Base-by-base conservation (phyloP, 495 filamentous ascomycete genomes). In the Aspergillus homomorphus region DNA sequence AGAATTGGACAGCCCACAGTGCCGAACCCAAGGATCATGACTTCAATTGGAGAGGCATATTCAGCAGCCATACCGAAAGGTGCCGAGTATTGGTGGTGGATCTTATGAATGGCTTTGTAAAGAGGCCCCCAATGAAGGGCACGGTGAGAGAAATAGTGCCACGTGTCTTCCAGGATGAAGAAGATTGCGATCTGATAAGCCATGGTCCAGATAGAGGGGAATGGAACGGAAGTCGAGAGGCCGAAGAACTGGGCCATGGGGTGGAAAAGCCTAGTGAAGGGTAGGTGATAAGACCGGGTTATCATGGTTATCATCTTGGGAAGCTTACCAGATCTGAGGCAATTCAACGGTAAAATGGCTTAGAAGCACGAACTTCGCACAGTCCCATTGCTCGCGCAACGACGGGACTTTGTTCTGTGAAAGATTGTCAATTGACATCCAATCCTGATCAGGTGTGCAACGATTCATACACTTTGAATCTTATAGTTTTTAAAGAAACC, bases 111-210 rank as follows among this genome's bases (percentile, higher is more conserved):
- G 63, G 84, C 80, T 74, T 87, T 93, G 83, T 98, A 98, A 5
- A 98, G 85, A 24, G 89, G 89, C 6, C 91, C 92, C 86, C 92
- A 96, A 82, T 98, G 94, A 65, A 98, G 83, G 23, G 88, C 88
- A 61, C 94, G 91, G 76, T 98, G 94, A 51, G 83, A 86, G 84
- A 93, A 98, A 80, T 98, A 98, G 71, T 98, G 94, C 95, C 95
- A 98, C 51, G 95, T 81, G 74, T 98, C 94, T 72, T 98, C 94
- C 66, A 97, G 69, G 44, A 98, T 83, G 73, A 98, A 98, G 81
- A 98, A 96, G 67, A 97, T 79, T 41, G 87, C 83, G 57, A 98
- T 96, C 58, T 98, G 94, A 65, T 88, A 87, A 51, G 88, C 89
- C 81, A 98, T 98, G 55, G 84, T 95, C 69, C 83, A 86, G 62